Percentiles rank a stretch among this genome's conserved stretches.
Conservation (phyloP, 805 yeast genomes). For the Saccharomycodes ludwigii region DNA sequence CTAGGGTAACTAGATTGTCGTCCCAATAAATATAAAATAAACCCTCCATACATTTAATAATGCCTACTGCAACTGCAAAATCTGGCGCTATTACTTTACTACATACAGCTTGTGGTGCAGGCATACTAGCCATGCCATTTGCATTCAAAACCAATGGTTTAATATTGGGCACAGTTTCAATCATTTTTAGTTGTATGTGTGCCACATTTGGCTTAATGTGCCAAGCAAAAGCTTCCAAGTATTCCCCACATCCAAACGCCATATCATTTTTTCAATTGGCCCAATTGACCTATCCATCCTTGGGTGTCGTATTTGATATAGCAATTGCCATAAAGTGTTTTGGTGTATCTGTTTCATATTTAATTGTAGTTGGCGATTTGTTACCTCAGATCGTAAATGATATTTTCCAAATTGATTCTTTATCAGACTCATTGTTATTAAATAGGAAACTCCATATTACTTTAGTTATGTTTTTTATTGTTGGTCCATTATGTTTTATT, state of each 20-base stretch:
- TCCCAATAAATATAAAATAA: too few relatives aligned
- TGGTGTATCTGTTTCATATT: constrained; percentile 57
- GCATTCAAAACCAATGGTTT: constrained; percentile 36
- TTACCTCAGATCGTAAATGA: constrained; percentile 41
- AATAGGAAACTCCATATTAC: constrained; percentile 52
- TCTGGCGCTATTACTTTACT: constrained; percentile 23
- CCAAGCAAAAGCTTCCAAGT: constrained; percentile 46
- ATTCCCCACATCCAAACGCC: constrained; percentile 39
- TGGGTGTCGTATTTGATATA: constrained; percentile 49
- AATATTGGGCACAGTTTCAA: constrained; percentile 14
- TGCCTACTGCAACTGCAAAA: constrained; percentile 8
- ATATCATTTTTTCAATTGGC: constrained; percentile 57
- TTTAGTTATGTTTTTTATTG: constrained; percentile 34
- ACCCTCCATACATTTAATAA: too few relatives aligned
- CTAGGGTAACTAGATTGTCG: too few relatives aligned
- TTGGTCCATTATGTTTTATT: constrained; percentile 50
- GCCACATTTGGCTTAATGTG: constrained; percentile 39
- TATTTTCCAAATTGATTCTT: constrained; percentile 9
- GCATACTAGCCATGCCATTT: constrained; percentile 62
- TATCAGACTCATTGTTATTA: constrained; percentile 23
- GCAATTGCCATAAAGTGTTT: constrained; percentile 64
- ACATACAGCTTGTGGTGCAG: constrained; percentile 39
- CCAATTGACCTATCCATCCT: constrained; percentile 46
- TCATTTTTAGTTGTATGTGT: constrained; percentile 18
- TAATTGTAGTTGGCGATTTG: constrained; percentile 60